Evolutionary conservation across 2,329 filamentous ascomycete species (phyloP).

Genomic region (Akanthomyces lecanii): DNA sequence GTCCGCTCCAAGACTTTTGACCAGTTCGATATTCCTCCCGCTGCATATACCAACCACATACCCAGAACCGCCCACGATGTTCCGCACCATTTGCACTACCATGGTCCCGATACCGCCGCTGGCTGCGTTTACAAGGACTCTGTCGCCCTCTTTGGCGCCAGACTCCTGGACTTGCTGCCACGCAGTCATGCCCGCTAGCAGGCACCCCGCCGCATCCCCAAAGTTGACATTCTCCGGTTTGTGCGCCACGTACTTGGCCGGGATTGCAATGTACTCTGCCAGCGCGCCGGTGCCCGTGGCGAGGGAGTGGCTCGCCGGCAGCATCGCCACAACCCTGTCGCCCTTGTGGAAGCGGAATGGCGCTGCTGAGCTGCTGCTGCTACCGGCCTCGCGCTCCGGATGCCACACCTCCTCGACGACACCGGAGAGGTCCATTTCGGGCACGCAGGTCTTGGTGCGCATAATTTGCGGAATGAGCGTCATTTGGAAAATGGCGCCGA

Average conservation of each 20-base stretch:
- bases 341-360: slow-evolving; percentile 27
- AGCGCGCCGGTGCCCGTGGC: slow-evolving; percentile 36
- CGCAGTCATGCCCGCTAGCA: slow-evolving; percentile 38
- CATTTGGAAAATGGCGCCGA: slow-evolving; percentile 39
- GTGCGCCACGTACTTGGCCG: slow-evolving; percentile 30
- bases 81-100: slow-evolving; percentile 40
- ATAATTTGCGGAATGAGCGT: slow-evolving; percentile 36
- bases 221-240: slow-evolving; percentile 29
- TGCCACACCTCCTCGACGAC: slow-evolving; percentile 34
- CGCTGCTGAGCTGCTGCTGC: not conserved
- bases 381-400: slow-evolving; percentile 17
- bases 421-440: slow-evolving; percentile 43
- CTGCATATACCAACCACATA: slow-evolving; percentile 46
- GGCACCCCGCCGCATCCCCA: slow-evolving; percentile 34
- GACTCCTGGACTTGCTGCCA: slow-evolving; percentile 36
- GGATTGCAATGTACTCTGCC: slow-evolving; percentile 36
- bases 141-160: slow-evolving; percentile 33
- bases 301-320: slow-evolving; percentile 31
- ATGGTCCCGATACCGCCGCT: slow-evolving; percentile 48
- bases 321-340: slow-evolving; percentile 35
- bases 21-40: slow-evolving; percentile 41
- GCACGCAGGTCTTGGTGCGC: slow-evolving; percentile 33
- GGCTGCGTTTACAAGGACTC: slow-evolving; percentile 46
- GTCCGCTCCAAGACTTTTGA: slow-evolving; percentile 44
- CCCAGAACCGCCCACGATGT: slow-evolving; percentile 36